Evolutionary conservation across 1,284 basidiomycete species (phyloP).

Genomic region (Wolfiporia cocos): DNA sequence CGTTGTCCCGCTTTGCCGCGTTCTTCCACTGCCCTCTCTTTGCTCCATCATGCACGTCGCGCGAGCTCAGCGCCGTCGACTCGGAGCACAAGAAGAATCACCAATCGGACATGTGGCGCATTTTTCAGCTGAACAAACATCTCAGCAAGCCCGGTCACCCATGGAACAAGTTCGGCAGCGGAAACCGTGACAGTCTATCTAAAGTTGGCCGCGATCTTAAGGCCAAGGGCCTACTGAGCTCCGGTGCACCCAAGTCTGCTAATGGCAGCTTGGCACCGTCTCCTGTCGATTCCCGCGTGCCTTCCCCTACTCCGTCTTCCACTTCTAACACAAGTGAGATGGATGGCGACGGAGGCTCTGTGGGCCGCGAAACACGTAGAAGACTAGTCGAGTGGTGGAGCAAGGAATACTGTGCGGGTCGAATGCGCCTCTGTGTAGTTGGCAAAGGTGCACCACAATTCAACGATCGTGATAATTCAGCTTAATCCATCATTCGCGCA

Average conservation of each 20-base stretch:
- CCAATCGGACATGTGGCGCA: constrained; percentile 94
- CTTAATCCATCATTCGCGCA: constrained; percentile 26
- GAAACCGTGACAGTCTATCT: constrained; percentile 82
- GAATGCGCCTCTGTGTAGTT: constrained; percentile 90
- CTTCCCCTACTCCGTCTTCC: constrained; percentile 60
- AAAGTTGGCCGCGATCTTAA: constrained; percentile 55
- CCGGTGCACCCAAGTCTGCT: constrained; percentile 15
- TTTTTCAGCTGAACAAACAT: constrained; percentile 94
- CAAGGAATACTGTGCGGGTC: constrained; percentile 87
- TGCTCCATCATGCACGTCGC: constrained; percentile 82
- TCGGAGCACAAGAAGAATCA: constrained; percentile 99
- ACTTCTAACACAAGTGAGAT: constrained; percentile 46
- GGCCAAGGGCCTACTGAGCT: constrained; percentile 35
- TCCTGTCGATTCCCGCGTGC: constrained; percentile 45
- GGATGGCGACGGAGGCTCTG: constrained; percentile 66
- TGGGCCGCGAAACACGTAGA: constrained; percentile 86
- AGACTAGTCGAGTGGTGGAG: constrained; percentile 95
- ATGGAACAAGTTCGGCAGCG: constrained; percentile 94
- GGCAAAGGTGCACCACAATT: constrained; percentile 63
- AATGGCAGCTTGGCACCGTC: constrained; percentile 35
- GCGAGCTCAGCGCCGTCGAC: constrained; percentile 96
- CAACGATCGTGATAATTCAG: too few species aligned
- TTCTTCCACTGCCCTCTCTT: constrained; percentile 97
- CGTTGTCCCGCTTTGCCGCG: constrained; percentile 86
- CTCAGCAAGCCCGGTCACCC: constrained; percentile 78